These are phyloP conservation scores for Penicillium aurantiogriseum DNA, from an alignment of 2,329 filamentous ascomycete genomes.

Conservation along the genomic window DNA sequence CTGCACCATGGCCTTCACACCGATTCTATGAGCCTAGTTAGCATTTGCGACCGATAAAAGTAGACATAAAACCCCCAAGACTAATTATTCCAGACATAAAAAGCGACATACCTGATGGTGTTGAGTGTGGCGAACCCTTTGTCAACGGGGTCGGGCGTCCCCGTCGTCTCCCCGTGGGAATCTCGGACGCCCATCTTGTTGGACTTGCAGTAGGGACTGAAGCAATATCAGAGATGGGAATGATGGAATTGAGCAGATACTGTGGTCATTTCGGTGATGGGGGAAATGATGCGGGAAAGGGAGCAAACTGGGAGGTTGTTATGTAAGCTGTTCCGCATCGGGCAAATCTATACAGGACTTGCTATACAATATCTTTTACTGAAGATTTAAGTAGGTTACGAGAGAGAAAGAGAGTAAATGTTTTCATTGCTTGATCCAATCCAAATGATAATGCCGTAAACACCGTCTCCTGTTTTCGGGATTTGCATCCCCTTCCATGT, in stretches of 20 bases:
- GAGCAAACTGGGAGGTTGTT: conserved; percentile 6
- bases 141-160: conserved; percentile 61
- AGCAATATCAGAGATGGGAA: conserved; percentile 5
- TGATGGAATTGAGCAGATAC: conserved; percentile 5
- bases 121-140: conserved; percentile 82
- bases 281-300: conserved; percentile 7
- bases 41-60: conserved; percentile 38
- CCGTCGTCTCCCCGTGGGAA: conserved; percentile 52
- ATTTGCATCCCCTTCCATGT: not conserved
- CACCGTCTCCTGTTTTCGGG: not conserved
- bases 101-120: conserved; percentile 66
- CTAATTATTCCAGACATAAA: conserved; percentile 5
- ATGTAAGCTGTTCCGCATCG: conserved; percentile 7
- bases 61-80: not conserved
- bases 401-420: not conserved
- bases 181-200: conserved; percentile 56
- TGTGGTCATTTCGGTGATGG: not conserved
- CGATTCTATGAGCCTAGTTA: conserved; percentile 53
- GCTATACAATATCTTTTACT: too few species aligned
- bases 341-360: not conserved
- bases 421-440: not conserved
- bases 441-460: not conserved
- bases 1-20: conserved; percentile 65
- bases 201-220: not conserved
- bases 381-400: not conserved